Evolutionary conservation across 352 stramenopile genomes (phyloP), one percentile per base, ranked within the genome.

Genomic region (Phytophthora boehmeriae): DNA sequence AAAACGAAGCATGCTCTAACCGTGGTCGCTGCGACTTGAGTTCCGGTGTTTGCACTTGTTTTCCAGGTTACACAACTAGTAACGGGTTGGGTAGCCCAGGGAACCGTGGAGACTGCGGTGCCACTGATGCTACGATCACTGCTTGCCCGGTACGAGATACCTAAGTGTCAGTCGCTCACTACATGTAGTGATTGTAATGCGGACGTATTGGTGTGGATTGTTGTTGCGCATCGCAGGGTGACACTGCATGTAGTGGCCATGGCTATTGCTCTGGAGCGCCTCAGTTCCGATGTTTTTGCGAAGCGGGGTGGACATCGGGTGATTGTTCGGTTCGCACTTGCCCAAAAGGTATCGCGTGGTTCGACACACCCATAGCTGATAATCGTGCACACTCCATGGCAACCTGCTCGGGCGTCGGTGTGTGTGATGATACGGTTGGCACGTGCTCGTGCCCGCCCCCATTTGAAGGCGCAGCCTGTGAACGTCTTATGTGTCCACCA

Each of bases 11-110:
- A 39, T 94, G 85, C 43, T 83, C 81, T 20, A 92, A 92, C 58
- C 83, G 85, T 28, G 85, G 83, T 8, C 65, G 49, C 17, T 94
- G 85, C 60, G 83, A 92, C 67, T 73, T 83, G 42, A 78, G 66
- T 23, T 88, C 79, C 16, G 93, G 92, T 36, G 71, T 95, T 23
- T 98, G 93, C 62, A 77, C 61, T 6, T 98, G 93, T 67, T 97
- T 85, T 71, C 44, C 63, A 5, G 83, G 79, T 8, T 98, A 86
- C 59, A 93, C 79, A 11, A 95, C 83, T 14, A 92, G 83, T 49
- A 66, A 78, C 20, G 83, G 85, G 49, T 58, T 74, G 27, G 85
- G 83, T 0, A 53, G 44, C 5, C 65, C 68, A 20, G 85, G 85
- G 3, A 71, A 88, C 25, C 80, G 85, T 16, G 81, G 83, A n/a